Evolutionary conservation across 23 red algal species (phyloP).

Genomic region (Cyanidium caldarium): DNA sequence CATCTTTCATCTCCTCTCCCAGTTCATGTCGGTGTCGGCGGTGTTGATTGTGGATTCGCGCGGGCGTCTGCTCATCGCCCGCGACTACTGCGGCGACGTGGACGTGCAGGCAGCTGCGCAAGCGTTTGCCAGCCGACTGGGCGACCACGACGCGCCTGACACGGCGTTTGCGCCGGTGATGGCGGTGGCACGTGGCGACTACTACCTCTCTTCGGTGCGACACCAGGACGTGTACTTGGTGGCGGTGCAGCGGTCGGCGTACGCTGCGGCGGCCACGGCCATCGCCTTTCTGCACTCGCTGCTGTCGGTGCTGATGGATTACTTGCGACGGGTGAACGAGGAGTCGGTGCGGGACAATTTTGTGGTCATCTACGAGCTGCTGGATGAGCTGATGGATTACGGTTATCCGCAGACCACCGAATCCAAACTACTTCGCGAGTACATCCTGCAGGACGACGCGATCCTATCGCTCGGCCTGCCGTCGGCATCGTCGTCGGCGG

Average conservation of each 20-base stretch:
- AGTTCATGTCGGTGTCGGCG: constrained; percentile 8
- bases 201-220: constrained; percentile 56
- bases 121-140: not conserved
- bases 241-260: constrained; percentile 41
- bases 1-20: not conserved
- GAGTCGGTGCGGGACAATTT: constrained; percentile 97
- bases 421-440: constrained; percentile 60
- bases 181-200: constrained; percentile 6
- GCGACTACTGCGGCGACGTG: constrained; percentile 16
- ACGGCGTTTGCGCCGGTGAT: not conserved
- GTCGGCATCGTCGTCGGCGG: constrained; percentile 13
- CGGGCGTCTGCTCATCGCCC: constrained; percentile 11
- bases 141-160: not conserved
- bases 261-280: constrained; percentile 48
- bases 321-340: constrained; percentile 81
- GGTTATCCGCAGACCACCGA: constrained; percentile 91
- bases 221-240: constrained; percentile 76
- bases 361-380: constrained; percentile 93
- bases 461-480: too few species aligned
- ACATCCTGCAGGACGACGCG: constrained; percentile 66
- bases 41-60: constrained; percentile 15
- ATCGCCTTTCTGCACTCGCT: constrained; percentile 77
- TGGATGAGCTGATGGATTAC: constrained; percentile 99
- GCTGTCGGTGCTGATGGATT: constrained; percentile 54
- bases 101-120: not conserved